These are phyloP conservation scores for Clausena lansium DNA, from an alignment of 345 rosid genomes.

Conservation along the genomic window DNA sequence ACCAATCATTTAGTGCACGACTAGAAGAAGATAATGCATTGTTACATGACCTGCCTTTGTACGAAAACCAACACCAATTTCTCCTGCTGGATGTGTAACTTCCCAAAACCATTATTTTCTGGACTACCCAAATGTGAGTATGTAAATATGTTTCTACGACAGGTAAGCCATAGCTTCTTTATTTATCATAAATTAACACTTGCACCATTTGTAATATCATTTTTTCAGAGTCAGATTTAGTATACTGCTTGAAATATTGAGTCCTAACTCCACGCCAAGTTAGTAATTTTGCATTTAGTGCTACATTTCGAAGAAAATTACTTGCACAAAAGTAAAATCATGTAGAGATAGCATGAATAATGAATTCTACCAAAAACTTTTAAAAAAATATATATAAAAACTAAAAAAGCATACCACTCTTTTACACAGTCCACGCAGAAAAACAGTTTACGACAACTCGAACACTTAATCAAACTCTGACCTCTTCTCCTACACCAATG, in stretches of 20 bases:
- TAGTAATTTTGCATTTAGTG: not conserved
- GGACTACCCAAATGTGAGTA: not conserved
- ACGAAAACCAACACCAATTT: not conserved
- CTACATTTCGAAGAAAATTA: not conserved
- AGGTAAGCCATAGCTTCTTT: not conserved
- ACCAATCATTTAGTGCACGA: not conserved
- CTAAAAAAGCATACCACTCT: constrained; percentile 46
- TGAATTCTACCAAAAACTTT: not conserved
- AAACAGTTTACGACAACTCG: constrained; percentile 61
- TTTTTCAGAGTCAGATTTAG: not conserved
- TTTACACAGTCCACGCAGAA: constrained; percentile 74
- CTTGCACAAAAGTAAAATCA: not conserved
- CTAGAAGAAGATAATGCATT: not conserved
- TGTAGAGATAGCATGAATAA: not conserved
- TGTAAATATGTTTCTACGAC: not conserved
- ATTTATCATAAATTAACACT: not conserved
- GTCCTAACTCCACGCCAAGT: not conserved
- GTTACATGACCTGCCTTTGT: not conserved
- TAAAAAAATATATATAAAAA: not conserved
- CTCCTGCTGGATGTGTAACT: not conserved
- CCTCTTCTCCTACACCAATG: constrained; percentile 79
- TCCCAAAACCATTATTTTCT: not conserved
- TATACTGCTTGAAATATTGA: not conserved
- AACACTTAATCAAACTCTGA: constrained; percentile 59
- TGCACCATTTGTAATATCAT: not conserved